Percentiles rank a stretch among this genome's conserved stretches.
Evolutionary conservation across 805 yeast species (phyloP).

Genomic region (Priceomyces carsonii): DNA sequence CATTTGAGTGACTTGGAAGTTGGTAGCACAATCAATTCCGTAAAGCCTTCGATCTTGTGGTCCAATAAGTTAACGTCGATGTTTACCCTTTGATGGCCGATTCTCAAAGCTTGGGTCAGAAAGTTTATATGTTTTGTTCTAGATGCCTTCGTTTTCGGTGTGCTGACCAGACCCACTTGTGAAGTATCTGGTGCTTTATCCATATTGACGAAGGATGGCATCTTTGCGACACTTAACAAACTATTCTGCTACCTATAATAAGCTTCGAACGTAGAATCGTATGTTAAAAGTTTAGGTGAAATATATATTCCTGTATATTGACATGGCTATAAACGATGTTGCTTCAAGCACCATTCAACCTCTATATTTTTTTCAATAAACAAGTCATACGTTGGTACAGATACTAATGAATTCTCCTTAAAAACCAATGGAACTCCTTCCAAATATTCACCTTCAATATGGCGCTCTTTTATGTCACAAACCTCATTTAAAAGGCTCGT

Average conservation of each 20-base stretch:
- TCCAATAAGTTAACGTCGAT: conserved; percentile 77
- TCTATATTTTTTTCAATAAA: conserved; percentile 5
- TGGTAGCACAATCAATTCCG: conserved; percentile 83
- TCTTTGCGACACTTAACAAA: no score
- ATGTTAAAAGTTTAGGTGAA: not conserved
- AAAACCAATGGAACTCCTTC: conserved; percentile 12
- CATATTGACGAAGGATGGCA: conserved; percentile 12
- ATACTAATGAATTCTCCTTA: not conserved
- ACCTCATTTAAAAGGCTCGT: no score
- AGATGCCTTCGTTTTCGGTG: conserved; percentile 23
- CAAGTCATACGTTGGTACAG: conserved; percentile 17
- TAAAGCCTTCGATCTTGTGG: conserved; percentile 62
- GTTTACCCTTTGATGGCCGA: conserved; percentile 82
- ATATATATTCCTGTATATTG: conserved; percentile 6
- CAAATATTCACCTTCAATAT: no score
- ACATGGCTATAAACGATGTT: not conserved
- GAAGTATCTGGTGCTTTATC: conserved; percentile 6
- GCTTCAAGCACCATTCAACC: conserved; percentile 15
- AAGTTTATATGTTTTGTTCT: conserved; percentile 21
- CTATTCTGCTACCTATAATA: no score
- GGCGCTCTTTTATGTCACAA: no score
- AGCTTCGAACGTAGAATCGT: no score
- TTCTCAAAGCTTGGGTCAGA: conserved; percentile 53
- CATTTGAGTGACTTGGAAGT: conserved; percentile 54
- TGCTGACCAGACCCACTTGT: conserved; percentile 10